Conservation (phyloP, 148 eudicot genomes). For the Pharnaceum exiguum region DNA sequence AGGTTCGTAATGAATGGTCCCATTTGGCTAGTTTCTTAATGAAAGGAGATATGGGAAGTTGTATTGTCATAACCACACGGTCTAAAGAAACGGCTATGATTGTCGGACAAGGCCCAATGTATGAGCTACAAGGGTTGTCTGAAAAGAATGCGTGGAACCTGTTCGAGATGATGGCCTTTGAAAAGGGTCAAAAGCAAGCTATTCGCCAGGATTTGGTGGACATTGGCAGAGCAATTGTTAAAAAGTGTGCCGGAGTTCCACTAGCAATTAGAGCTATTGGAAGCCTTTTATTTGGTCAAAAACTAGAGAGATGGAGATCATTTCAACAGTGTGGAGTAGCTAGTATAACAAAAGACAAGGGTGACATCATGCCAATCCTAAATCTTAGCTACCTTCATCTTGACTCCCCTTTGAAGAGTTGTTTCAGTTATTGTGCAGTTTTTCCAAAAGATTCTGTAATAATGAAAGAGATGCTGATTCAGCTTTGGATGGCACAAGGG, state of each 20-base stretch:
- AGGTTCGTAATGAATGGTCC: too few relatives aligned
- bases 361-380: neutral
- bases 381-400: constrained; percentile 24
- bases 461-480: neutral
- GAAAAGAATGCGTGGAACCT: constrained; percentile 7
- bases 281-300: neutral
- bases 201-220: neutral
- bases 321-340: constrained; percentile 3
- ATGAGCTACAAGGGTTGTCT: neutral
- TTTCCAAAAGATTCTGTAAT: too few relatives aligned
- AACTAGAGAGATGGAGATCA: constrained; percentile 1
- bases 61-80: neutral
- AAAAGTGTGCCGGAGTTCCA: constrained; percentile 15
- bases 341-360: neutral
- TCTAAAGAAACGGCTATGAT: neutral
- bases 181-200: neutral
- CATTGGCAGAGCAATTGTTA: constrained; percentile 12
- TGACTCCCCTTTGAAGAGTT: constrained; percentile 14
- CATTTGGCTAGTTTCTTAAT: too few relatives aligned
- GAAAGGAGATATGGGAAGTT: constrained; percentile 3
- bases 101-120: neutral
- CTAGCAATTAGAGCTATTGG: constrained; percentile 8
- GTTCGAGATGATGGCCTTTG: constrained; percentile 6
- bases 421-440: constrained; percentile 17
- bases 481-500: neutral